Percentiles rank a stretch among this genome's conserved stretches.
Conservation (phyloP, 805 yeast species). For the Ogataea saltuana region DNA sequence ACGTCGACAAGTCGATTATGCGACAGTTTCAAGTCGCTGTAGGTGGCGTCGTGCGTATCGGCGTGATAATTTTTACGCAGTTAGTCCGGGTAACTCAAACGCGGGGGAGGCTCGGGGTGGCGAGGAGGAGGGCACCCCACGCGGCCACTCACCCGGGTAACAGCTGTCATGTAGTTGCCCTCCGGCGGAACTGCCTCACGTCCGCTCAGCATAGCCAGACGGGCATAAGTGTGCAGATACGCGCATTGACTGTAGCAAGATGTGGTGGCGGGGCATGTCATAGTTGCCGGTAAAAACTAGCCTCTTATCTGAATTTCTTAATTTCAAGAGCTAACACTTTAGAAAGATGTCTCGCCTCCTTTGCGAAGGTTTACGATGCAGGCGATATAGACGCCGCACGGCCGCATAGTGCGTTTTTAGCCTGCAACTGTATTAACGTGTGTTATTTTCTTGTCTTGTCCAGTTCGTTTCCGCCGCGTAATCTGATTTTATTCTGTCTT, state of each 20-base stretch:
- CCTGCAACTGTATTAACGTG: constrained; percentile 2
- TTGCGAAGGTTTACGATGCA: too few relatives aligned
- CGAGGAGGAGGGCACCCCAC: constrained; percentile 1
- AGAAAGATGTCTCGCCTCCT: too few relatives aligned
- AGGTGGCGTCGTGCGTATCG: constrained; percentile 10
- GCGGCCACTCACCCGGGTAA: constrained; percentile 8
- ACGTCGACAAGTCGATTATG: constrained; percentile 8
- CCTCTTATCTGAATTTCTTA: background rate
- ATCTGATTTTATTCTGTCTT: background rate
- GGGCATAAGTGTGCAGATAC: background rate
- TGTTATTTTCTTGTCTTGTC: background rate
- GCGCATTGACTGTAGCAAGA: background rate
- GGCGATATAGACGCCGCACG: background rate
- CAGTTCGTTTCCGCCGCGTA: background rate
- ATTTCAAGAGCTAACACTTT: too few relatives aligned
- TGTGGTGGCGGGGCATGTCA: constrained; percentile 7
- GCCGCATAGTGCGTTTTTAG: background rate
- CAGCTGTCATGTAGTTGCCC: background rate
- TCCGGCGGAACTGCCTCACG: constrained; percentile 1
- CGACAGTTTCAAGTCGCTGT: constrained; percentile 10
- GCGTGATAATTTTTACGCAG: constrained; percentile 7
- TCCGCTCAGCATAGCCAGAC: background rate
- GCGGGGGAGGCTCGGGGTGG: background rate
- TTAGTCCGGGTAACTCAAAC: constrained; percentile 4
- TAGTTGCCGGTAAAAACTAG: background rate